Evolutionary conservation across 208 protist species (phyloP).

Genomic region (Leishmania lainsoni): DNA sequence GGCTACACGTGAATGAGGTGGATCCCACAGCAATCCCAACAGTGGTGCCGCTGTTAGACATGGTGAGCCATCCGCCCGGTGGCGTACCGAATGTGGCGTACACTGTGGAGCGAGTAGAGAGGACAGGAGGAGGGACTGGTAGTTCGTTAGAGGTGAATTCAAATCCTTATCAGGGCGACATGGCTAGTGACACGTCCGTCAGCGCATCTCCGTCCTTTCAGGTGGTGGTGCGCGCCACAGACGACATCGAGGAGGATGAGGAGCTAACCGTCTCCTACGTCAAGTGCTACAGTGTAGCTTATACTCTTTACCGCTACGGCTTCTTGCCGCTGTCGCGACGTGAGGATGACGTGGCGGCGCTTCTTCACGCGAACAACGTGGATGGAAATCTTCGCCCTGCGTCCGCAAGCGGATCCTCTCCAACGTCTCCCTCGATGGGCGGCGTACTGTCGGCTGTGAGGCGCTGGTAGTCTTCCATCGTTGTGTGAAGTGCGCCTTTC

Average conservation of each 20-base stretch:
- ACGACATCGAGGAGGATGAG: conserved; percentile 46
- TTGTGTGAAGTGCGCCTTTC: not conserved
- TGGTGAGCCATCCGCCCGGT: conserved; percentile 53
- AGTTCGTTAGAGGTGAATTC: not conserved
- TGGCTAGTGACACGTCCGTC: not conserved
- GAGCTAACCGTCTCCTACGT: conserved; percentile 55
- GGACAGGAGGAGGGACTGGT: no score
- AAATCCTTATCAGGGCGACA: not conserved
- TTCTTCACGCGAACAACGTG: conserved; percentile 17
- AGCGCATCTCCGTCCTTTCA: conserved; percentile 7
- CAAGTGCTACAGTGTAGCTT: conserved; percentile 67
- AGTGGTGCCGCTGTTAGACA: conserved; percentile 58
- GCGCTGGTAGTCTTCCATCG: conserved; percentile 8
- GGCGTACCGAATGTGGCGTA: conserved; percentile 45
- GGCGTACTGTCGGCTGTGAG: not conserved
- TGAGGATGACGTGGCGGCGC: conserved; percentile 37
- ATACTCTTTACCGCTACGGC: conserved; percentile 70
- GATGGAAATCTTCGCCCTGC: conserved; percentile 6
- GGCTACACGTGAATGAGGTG: conserved; percentile 39
- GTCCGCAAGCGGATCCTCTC: not conserved
- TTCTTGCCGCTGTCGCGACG: conserved; percentile 51
- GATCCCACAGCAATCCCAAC: conserved; percentile 41
- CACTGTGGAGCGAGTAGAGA: conserved; percentile 23
- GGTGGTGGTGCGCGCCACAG: conserved; percentile 40
- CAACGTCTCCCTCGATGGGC: not conserved